Conservation (phyloP, 2,329 filamentous ascomycete species). For the Penicillium polonicum region DNA sequence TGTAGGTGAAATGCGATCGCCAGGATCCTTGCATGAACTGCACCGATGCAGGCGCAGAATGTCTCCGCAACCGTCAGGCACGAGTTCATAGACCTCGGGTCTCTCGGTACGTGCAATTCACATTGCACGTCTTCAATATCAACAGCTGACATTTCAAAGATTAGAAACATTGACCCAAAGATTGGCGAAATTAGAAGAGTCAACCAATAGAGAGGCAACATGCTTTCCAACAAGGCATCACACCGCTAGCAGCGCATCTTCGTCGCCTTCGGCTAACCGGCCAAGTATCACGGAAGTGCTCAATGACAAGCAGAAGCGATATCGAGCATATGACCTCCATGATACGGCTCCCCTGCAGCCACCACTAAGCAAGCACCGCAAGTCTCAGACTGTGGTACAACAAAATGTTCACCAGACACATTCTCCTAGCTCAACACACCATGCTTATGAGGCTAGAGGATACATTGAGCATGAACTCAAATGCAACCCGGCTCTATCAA, state of each 20-base stretch:
- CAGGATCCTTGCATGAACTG: conserved; percentile 49
- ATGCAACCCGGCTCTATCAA: conserved; percentile 23
- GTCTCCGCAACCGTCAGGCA: conserved; percentile 27
- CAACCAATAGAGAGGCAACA: conserved; percentile 2
- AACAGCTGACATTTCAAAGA: conserved; percentile 10
- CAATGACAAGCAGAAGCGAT: conserved; percentile 7
- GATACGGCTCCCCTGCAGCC: background rate
- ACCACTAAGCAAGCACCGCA: conserved; percentile 13
- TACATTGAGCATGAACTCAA: conserved; percentile 27
- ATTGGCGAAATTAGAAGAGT: conserved; percentile 22
- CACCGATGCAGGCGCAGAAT: conserved; percentile 40
- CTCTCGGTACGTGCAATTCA: conserved; percentile 16
- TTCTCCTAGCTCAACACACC: conserved; percentile 19
- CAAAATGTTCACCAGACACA: conserved; percentile 10
- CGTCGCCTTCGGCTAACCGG: conserved; percentile 11
- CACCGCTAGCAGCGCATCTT: background rate
- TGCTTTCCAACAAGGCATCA: conserved; percentile 11
- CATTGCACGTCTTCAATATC: background rate
- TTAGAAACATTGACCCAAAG: conserved; percentile 20
- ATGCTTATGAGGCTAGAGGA: conserved; percentile 23
- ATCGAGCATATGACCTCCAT: background rate
- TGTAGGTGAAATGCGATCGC: conserved; percentile 46
- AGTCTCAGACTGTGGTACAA: conserved; percentile 10
- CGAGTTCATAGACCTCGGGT: conserved; percentile 23
- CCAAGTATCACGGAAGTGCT: background rate